Evolutionary conservation across 83 land plant genomes (phyloP).

Genomic region (Thuja plicata): DNA sequence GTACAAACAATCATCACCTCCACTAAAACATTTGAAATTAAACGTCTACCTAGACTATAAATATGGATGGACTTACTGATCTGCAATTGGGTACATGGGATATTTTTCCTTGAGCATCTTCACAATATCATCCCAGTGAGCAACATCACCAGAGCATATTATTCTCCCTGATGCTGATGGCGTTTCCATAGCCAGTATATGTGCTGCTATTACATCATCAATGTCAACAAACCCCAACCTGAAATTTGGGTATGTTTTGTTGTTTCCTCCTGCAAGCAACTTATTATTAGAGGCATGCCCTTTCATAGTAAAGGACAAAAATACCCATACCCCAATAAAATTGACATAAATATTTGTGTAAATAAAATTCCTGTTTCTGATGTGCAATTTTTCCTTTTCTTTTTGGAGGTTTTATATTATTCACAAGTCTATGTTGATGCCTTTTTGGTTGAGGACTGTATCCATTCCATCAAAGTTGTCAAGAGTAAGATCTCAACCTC

Average conservation of each 20-base stretch:
- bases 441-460: too few relatives aligned
- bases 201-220: constrained; percentile 76
- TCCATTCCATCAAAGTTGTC: too few relatives aligned
- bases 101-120: constrained; percentile 69
- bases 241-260: constrained; percentile 62
- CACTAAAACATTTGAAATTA: neutral
- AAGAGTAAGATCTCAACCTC: too few relatives aligned
- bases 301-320: neutral
- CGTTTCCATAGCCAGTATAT: constrained; percentile 77
- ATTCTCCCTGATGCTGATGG: constrained; percentile 71
- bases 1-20: neutral
- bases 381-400: neutral
- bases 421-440: too few relatives aligned
- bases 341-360: neutral
- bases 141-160: constrained; percentile 82
- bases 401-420: too few relatives aligned
- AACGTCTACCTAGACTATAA: neutral
- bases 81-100: constrained; percentile 63
- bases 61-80: constrained; percentile 39
- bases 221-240: constrained; percentile 89
- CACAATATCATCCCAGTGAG: constrained; percentile 83
- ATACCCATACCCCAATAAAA: neutral
- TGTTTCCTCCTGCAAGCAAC: constrained; percentile 28
- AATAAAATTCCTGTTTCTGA: neutral
- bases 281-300: neutral